phyloP scores from a whole-genome alignment of 768 basidiomycete genomes.

The Tricholoma saponaceum region DNA sequence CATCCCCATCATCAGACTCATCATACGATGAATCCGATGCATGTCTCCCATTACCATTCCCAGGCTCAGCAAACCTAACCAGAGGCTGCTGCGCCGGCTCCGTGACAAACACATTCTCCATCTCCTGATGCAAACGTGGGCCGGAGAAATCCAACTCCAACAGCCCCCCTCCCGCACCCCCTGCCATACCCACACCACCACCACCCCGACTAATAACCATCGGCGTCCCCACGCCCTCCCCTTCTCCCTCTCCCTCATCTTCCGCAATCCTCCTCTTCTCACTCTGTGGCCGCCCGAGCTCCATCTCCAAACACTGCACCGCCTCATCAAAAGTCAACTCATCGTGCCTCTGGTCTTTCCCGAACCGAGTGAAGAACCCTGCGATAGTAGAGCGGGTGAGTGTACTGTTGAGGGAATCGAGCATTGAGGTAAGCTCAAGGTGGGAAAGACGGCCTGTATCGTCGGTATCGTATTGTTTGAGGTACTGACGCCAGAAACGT shows the following conservation, averaged over 20 bases:
- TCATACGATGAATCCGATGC: constrained; percentile 3
- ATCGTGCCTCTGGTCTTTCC: constrained; percentile 59
- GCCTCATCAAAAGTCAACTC: constrained; percentile 77
- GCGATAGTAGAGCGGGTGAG: constrained; percentile 75
- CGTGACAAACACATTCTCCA: constrained; percentile 26
- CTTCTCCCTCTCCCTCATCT: constrained; percentile 38
- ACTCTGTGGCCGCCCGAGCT: constrained; percentile 66
- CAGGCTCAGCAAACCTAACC: constrained; percentile 11
- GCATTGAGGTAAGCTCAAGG: constrained; percentile 89
- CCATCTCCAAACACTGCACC: constrained; percentile 81
- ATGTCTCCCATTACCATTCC: not conserved
- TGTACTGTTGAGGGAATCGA: constrained; percentile 95
- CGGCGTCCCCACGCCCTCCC: constrained; percentile 51
- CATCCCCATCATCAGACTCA: constrained; percentile 7
- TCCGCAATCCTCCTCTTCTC: constrained; percentile 67
- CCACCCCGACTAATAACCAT: constrained; percentile 12
- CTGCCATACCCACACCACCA: constrained; percentile 27
- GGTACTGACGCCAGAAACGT: constrained; percentile 85
- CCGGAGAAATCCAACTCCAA: constrained; percentile 62
- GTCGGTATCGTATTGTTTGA: constrained; percentile 88
- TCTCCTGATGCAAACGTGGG: constrained; percentile 29
- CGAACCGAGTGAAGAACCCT: constrained; percentile 72
- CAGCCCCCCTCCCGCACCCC: constrained; percentile 33
- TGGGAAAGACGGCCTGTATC: constrained; percentile 72
- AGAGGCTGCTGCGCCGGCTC: constrained; percentile 48